Evolutionary conservation across 1,284 basidiomycete genomes (phyloP), one percentile per base, ranked within the genome.

Genomic region (Ustilago lituana): DNA sequence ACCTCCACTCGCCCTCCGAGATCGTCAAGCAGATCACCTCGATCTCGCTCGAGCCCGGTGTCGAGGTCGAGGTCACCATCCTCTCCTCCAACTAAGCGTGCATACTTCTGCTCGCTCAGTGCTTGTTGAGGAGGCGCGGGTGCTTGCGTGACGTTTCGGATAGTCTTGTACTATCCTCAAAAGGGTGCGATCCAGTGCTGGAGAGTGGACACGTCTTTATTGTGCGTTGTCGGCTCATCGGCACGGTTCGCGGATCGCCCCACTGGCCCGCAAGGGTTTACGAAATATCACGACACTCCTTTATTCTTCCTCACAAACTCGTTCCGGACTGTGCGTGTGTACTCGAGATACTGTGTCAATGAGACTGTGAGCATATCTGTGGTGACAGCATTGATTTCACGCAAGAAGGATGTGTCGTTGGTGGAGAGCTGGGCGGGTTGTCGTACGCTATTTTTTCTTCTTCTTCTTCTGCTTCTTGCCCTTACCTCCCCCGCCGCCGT

Each of bases 21-120:
- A 92, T 98, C 79, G 96, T 99, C 86, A 98, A 98, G 89, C 95
- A 98, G 87, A 99, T 99, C 83, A 98, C 95, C 72, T 94, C 91
- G 84, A 97, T 98, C 87, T 93, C 91, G 85, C 89, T 98, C 86
- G 95, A 98, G 87, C 93, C 94, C 76, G 95, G 95, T 86, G 95
- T 98, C 74, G 95, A 98, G 86, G 95, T 98, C 83, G 95, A 98
- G 86, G 95, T 98, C 77, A 97, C 94, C 82, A 97, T 98, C 85
- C 94, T 93, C 79, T 84, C 73, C 72, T 69, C 77, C 56, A 77
- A 74, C 73, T 77, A 77, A 77, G 29, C 53, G n/a, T 27, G 9
- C 38, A n/a, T 9, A n/a, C 15, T 19, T 5, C 5, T 27, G n/a
- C 22, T 27, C n/a, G 35, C n/a, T 15, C 4, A 10, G 26, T 29